These are phyloP conservation scores for Arachis monticola DNA, from an alignment of 331 rosid species.

Conservation along the genomic window DNA sequence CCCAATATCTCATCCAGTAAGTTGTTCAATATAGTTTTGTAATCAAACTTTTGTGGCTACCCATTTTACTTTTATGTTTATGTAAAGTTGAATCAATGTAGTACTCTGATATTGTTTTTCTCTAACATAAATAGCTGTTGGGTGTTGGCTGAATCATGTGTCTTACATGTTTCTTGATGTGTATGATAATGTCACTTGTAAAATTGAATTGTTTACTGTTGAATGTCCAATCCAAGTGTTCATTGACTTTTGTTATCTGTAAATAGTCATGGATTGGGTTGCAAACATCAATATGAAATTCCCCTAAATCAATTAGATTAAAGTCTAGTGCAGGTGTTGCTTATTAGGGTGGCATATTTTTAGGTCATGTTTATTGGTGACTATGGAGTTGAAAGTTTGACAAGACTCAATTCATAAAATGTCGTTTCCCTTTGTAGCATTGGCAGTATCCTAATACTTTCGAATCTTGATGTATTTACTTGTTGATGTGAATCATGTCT, in stretches of 20 bases:
- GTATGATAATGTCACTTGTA: conserved; percentile 10
- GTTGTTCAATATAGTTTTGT: conserved; percentile 10
- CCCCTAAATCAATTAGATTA: too few relatives aligned
- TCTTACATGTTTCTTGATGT: neutral
- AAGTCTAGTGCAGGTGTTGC: too few relatives aligned
- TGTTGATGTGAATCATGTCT: conserved; percentile 2
- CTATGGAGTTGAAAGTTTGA: too few relatives aligned
- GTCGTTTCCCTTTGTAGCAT: too few relatives aligned
- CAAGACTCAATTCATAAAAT: too few relatives aligned
- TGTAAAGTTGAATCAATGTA: neutral
- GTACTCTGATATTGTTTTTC: neutral
- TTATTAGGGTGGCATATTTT: too few relatives aligned
- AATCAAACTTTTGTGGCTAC: neutral
- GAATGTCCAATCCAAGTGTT: too few relatives aligned
- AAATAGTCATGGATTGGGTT: too few relatives aligned
- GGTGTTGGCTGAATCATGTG: neutral
- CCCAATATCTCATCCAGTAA: conserved; percentile 73
- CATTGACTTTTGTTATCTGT: too few relatives aligned
- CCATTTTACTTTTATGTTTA: neutral
- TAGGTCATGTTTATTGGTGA: too few relatives aligned
- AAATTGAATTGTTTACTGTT: neutral
- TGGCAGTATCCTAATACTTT: too few relatives aligned
- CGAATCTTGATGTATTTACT: neutral
- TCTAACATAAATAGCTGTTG: neutral
- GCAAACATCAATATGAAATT: too few relatives aligned